Evolutionary conservation across 306 rosid genomes (phyloP).

Genomic region (Prosopis cineraria): DNA sequence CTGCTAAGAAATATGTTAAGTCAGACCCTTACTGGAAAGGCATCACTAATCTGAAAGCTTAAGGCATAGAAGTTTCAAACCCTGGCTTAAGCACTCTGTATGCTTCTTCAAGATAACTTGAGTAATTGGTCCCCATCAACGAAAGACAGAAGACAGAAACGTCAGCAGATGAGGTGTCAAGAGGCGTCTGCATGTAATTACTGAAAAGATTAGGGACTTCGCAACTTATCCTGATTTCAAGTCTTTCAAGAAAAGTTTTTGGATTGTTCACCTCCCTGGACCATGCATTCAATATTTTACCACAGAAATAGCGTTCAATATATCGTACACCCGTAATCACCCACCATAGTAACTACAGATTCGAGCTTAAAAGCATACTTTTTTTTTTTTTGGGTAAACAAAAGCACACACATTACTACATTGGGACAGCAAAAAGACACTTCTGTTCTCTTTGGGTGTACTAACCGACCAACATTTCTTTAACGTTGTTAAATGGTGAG

Average conservation of each 20-base stretch:
- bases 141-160: constrained; percentile 93
- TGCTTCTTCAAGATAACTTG: constrained; percentile 75
- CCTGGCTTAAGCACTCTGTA: constrained; percentile 77
- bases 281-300: constrained; percentile 21
- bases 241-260: background rate
- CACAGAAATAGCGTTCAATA: background rate
- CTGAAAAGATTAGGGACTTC: constrained; percentile 16
- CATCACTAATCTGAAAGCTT: background rate
- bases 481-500: background rate
- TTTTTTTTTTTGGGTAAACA: background rate
- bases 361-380: background rate
- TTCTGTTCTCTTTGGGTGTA: background rate
- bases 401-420: background rate
- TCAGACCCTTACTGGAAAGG: constrained; percentile 29
- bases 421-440: background rate
- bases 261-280: background rate
- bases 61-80: constrained; percentile 36
- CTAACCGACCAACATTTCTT: background rate
- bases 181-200: constrained; percentile 64
- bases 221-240: constrained; percentile 8
- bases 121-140: constrained; percentile 87
- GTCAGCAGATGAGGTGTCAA: constrained; percentile 64
- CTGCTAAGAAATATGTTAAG: constrained; percentile 44
- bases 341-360: background rate
- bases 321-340: background rate